Evolutionary conservation across 306 rosid species (phyloP).

Genomic region (Prunus salicina): DNA sequence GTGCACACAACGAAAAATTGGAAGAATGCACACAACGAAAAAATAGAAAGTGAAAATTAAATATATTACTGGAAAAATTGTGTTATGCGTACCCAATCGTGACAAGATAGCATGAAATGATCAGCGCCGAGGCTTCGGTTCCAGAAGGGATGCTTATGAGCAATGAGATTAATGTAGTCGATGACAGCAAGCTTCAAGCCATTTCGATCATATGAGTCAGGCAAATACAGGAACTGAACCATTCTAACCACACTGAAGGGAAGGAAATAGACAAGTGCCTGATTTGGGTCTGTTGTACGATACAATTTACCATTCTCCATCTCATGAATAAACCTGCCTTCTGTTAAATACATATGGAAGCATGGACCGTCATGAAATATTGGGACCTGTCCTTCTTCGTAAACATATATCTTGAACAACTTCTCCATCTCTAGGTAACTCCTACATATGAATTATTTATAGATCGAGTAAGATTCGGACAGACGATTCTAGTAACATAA

Average conservation of each 20-base stretch:
- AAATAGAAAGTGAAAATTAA: too few species aligned
- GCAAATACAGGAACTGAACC: conserved; percentile 34
- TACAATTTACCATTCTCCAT: conserved; percentile 43
- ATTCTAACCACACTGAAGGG: conserved; percentile 52
- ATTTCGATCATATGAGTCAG: not conserved
- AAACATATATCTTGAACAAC: conserved; percentile 52
- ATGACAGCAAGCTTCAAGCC: conserved; percentile 22
- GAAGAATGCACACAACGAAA: too few species aligned
- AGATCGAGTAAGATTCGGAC: too few species aligned
- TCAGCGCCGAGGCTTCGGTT: conserved; percentile 50
- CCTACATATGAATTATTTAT: conserved; percentile 16
- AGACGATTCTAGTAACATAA: too few species aligned
- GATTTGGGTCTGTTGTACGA: conserved; percentile 46
- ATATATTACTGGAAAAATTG: too few species aligned
- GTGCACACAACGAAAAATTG: too few species aligned
- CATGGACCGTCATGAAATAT: conserved; percentile 44
- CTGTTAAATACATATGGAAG: conserved; percentile 42
- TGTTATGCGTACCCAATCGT: conserved; percentile 42
- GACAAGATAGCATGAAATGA: conserved; percentile 66
- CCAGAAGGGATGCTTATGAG: conserved; percentile 50
- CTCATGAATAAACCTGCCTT: conserved; percentile 54
- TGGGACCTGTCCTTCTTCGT: conserved; percentile 61
- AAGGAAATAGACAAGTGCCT: conserved; percentile 46
- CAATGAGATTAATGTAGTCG: conserved; percentile 38
- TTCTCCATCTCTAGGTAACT: conserved; percentile 65